A percentile compares a stretch with the other conserved stretches of the same genome.
Evolutionary conservation across 306 rosid species (phyloP).

Genomic region (Purshia tridentata): DNA sequence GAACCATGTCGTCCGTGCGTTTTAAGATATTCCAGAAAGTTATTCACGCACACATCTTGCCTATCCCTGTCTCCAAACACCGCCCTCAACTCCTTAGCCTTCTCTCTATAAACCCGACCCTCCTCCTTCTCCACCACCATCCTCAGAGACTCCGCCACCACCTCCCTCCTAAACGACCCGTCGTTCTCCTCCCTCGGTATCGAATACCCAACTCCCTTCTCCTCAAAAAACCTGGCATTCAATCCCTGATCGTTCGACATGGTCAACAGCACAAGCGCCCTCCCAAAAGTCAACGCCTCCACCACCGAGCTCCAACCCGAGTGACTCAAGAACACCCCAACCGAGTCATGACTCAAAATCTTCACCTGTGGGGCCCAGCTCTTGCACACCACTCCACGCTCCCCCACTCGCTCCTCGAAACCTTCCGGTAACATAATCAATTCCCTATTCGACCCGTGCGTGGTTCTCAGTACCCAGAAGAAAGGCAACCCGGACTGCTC

Average conservation of each 20-base stretch:
- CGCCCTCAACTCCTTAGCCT: constrained; percentile 30
- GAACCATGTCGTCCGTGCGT: neutral
- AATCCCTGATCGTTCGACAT: constrained; percentile 31
- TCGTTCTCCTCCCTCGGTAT: constrained; percentile 34
- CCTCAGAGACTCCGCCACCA: constrained; percentile 35
- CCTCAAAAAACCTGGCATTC: constrained; percentile 34
- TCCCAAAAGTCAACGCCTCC: constrained; percentile 32
- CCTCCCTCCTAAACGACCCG: constrained; percentile 34
- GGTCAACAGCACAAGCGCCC: constrained; percentile 27
- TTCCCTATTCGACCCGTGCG: constrained; percentile 6
- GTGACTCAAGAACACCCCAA: constrained; percentile 49
- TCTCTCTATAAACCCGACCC: constrained; percentile 36
- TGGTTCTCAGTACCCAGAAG: constrained; percentile 40
- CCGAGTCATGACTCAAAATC: constrained; percentile 35
- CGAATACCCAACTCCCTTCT: constrained; percentile 35
- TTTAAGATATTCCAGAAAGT: constrained; percentile 20
- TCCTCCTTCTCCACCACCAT: constrained; percentile 31
- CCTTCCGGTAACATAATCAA: constrained; percentile 40
- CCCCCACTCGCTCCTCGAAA: constrained; percentile 40
- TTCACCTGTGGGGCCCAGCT: constrained; percentile 45
- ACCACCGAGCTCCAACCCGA: constrained; percentile 48
- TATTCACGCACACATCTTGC: constrained; percentile 18
- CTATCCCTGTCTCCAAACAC: constrained; percentile 14
- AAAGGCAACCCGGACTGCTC: constrained; percentile 38
- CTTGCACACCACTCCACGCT: constrained; percentile 37